Base-by-base conservation (phyloP, 2,329 filamentous ascomycete species). In the Botrytis fragariae region DNA sequence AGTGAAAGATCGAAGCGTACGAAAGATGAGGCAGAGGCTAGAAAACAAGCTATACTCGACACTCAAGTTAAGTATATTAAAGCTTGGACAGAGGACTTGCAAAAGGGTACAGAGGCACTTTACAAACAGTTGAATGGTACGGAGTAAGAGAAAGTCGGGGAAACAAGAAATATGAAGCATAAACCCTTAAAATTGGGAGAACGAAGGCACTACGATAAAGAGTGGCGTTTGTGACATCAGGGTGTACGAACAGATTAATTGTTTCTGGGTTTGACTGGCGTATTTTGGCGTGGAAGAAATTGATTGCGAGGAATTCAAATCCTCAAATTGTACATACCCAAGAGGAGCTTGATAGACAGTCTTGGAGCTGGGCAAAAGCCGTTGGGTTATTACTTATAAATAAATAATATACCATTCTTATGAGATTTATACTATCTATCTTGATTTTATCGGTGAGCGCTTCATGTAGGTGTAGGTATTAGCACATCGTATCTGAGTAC, bases 141-240 rank as follows among this genome's bases (percentile, higher is more conserved):
- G n/a, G 68, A 77, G 25, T 79, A 77, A 78, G 73, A 77, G 75
- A 74, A 75, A n/a, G 5, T 29, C 3, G 12, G 39, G 16, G 48
- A 29, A 18, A n/a, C 4, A 57, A 54, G 51, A 12, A 90, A 93
- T 48, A 95, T 93, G 12, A 93, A 92, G 82, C 98, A 98, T 83
- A 92, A 88, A 78, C 95, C 99, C 82, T 87, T 99, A 79, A 91
- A 91, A 81, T 89, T 86, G 20, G 95, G 98, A 83, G 96, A 98
- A 99, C 96, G 0, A 96, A 95, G 0, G 6, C 86, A 90, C 18
- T 57, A 32, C 20, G 48, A 9, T 12, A 57, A 42, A 25, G 37
- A 57, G n/a, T 42, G 37, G 37, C 48, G 51, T 69, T 48, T 42
- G 48, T 32, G 48, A 69, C 48, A 69, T 42, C 14, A 44, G 54